Percentiles rank a stretch among this genome's conserved stretches.
Evolutionary conservation across 2,329 filamentous ascomycete genomes (phyloP).

Genomic region (Epichloe sibirici): DNA sequence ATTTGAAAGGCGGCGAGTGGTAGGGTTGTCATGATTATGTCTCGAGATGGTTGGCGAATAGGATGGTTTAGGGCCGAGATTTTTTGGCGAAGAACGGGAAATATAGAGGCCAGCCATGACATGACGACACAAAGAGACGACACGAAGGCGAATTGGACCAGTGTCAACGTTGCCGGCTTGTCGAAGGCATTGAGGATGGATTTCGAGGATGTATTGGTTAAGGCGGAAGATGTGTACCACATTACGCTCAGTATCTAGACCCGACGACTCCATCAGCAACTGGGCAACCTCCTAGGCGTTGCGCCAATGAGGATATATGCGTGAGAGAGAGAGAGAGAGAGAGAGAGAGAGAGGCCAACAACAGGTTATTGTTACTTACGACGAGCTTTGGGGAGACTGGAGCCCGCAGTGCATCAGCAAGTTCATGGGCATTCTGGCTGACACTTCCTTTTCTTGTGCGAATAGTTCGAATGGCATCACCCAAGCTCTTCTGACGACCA

Average conservation of each 20-base stretch:
- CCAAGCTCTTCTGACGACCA: slow-evolving; percentile 71
- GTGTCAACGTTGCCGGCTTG: slow-evolving; percentile 81
- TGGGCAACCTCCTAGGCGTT: neutral
- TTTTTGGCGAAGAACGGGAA: slow-evolving; percentile 55
- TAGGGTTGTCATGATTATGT: slow-evolving; percentile 78
- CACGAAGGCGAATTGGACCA: slow-evolving; percentile 89
- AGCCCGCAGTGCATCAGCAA: slow-evolving; percentile 80
- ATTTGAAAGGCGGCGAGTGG: slow-evolving; percentile 89
- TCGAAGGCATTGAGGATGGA: slow-evolving; percentile 86
- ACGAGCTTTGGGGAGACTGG: slow-evolving; percentile 81
- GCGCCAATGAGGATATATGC: neutral
- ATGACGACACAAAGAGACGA: slow-evolving; percentile 75
- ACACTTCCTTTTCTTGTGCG: slow-evolving; percentile 72
- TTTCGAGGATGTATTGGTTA: slow-evolving; percentile 97
- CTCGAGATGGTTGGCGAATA: slow-evolving; percentile 66
- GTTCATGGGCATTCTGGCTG: slow-evolving; percentile 84
- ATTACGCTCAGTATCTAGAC: slow-evolving; percentile 66
- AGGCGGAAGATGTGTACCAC: slow-evolving; percentile 91
- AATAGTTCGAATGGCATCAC: slow-evolving; percentile 77
- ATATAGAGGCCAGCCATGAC: slow-evolving; percentile 60
- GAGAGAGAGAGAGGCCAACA: neutral
- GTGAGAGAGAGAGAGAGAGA: neutral
- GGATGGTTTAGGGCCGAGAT: slow-evolving; percentile 75
- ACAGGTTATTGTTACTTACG: slow-evolving; percentile 37
- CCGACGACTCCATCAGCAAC: slow-evolving; percentile 8